phyloP scores from a whole-genome alignment of 192 early-diverging fungal species.

The Gryganskiella cystojenkinii region DNA sequence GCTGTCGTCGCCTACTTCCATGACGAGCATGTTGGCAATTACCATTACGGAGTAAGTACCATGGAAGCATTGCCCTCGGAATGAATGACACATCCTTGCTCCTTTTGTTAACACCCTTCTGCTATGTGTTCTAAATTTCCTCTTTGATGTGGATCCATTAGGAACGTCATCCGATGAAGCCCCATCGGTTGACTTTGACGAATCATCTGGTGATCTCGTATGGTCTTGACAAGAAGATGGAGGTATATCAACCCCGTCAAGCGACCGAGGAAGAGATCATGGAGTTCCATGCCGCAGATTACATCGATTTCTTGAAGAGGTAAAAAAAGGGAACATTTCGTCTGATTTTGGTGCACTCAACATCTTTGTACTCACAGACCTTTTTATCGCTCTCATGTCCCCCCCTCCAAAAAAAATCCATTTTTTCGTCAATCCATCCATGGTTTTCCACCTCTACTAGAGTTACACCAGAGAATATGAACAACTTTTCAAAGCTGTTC shows the following conservation, averaged over 20 bases:
- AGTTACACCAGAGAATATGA: slow-evolving; percentile 79
- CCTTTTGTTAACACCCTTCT: background rate
- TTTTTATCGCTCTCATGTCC: background rate
- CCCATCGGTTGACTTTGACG: slow-evolving; percentile 92
- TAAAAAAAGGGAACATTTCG: too few relatives aligned
- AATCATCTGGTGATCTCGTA: slow-evolving; percentile 95
- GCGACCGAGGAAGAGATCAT: slow-evolving; percentile 93
- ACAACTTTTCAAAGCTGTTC: slow-evolving; percentile 66
- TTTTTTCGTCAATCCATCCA: too few relatives aligned
- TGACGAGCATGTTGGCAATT: slow-evolving; percentile 82
- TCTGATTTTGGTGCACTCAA: too few relatives aligned
- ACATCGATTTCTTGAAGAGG: slow-evolving; percentile 95
- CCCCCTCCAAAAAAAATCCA: too few relatives aligned
- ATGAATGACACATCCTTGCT: background rate
- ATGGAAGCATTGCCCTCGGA: background rate
- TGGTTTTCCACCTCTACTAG: slow-evolving; percentile 42
- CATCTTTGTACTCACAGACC: background rate
- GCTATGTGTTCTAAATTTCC: too few relatives aligned
- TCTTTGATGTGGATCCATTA: slow-evolving; percentile 28
- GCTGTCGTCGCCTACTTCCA: slow-evolving; percentile 80
- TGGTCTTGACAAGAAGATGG: slow-evolving; percentile 91
- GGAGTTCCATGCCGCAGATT: slow-evolving; percentile 95
- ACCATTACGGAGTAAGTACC: slow-evolving; percentile 75
- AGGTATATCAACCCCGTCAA: slow-evolving; percentile 83
- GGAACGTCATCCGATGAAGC: slow-evolving; percentile 88